Percentiles rank a stretch among this genome's conserved stretches.
phyloP scores from a whole-genome alignment of 2,329 filamentous ascomycete genomes.

The Trichoderma citrinoviride region DNA sequence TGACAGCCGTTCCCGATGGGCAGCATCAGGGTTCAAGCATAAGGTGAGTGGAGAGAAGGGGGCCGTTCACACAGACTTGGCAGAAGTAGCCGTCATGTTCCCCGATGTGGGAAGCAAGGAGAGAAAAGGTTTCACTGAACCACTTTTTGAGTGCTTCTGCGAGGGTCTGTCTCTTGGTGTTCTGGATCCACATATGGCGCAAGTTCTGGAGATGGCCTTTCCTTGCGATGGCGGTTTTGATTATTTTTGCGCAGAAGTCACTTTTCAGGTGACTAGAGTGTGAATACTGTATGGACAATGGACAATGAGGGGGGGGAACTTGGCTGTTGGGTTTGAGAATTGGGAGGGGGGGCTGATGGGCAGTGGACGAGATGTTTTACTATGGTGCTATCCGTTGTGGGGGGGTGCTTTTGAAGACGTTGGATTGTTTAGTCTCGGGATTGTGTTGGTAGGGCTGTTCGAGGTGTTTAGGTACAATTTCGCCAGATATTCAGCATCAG shows the following conservation, averaged over 20 bases:
- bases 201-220: not conserved
- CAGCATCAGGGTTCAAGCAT: too few relatives aligned
- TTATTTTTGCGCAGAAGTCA: not conserved
- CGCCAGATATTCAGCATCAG: too few relatives aligned
- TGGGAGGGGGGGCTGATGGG: not conserved
- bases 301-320: not conserved
- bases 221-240: not conserved
- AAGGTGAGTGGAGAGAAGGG: not conserved
- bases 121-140: too few relatives aligned
- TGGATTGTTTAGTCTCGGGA: too few relatives aligned
- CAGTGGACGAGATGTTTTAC: not conserved
- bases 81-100: not conserved
- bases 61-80: not conserved
- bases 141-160: too few relatives aligned
- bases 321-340: not conserved
- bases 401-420: too few relatives aligned
- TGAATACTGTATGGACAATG: slow-evolving; percentile 14
- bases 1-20: too few relatives aligned
- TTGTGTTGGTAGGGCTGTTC: too few relatives aligned
- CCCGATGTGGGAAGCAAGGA: not conserved
- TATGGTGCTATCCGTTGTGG: too few relatives aligned
- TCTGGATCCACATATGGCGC: not conserved
- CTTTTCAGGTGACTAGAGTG: not conserved
- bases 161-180: not conserved
- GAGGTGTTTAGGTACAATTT: too few relatives aligned